A percentile compares a stretch with the other conserved stretches of the same genome.
Evolutionary conservation across 2,329 filamentous ascomycete species (phyloP).

Genomic region (Diaporthe citri): DNA sequence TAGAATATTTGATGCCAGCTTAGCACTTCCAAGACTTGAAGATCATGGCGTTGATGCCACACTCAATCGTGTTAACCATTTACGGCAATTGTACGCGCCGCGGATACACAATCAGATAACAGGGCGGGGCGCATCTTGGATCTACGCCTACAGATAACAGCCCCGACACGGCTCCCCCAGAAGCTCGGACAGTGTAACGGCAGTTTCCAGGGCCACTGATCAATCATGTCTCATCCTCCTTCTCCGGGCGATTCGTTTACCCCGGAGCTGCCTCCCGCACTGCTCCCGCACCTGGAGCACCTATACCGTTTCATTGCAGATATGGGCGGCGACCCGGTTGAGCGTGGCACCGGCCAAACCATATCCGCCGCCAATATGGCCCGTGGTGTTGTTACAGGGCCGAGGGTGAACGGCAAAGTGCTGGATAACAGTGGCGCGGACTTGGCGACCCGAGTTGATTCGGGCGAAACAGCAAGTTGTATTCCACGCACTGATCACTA

Average conservation of each 20-base stretch:
- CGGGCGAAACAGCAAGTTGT: not conserved
- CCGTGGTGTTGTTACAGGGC: not conserved
- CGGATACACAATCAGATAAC: not conserved
- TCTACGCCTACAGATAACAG: not conserved
- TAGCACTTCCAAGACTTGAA: not conserved
- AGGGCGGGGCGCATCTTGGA: not conserved
- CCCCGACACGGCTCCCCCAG: not conserved
- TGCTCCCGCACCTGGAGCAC: not conserved
- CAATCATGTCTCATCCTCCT: not conserved
- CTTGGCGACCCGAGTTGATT: not conserved
- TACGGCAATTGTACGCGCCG: conserved; percentile 1
- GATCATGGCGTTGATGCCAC: not conserved
- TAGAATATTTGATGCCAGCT: not conserved
- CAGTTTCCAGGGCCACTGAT: not conserved
- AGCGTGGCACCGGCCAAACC: not conserved
- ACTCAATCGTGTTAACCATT: not conserved
- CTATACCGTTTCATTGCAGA: not conserved
- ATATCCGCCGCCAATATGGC: not conserved
- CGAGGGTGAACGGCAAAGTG: not conserved
- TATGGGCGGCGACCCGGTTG: not conserved
- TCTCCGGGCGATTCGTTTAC: not conserved
- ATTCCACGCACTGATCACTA: not conserved
- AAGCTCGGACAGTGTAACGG: not conserved
- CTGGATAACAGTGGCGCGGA: not conserved
- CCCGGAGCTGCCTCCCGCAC: not conserved